Conservation (phyloP, 169 alveolate genomes). For the Cryptosporidium viatorum region DNA sequence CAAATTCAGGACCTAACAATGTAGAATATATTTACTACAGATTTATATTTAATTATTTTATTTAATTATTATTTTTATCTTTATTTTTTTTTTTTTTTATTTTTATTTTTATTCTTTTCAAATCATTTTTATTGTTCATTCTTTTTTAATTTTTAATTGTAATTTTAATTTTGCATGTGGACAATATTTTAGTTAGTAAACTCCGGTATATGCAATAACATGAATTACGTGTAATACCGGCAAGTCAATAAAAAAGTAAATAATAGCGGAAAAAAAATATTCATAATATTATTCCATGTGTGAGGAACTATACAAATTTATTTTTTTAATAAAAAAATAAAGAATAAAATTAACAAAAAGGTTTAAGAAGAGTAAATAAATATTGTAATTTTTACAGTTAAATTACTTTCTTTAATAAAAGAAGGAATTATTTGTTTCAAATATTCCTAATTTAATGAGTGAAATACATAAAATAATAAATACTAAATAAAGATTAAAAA, state of each 20-base stretch:
- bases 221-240: conserved; percentile 9
- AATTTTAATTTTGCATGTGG: conserved; percentile 1
- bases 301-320: not conserved
- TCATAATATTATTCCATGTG: not conserved
- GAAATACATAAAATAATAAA: not conserved
- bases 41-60: not conserved
- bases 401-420: too few species aligned
- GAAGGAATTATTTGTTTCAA: too few species aligned
- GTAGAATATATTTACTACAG: not conserved
- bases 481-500: too few species aligned
- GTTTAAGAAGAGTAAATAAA: too few species aligned
- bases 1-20: conserved; percentile 26
- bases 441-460: too few species aligned
- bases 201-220: not conserved
- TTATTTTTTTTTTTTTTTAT: not conserved
- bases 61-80: not conserved
- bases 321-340: too few species aligned
- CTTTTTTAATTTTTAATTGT: not conserved
- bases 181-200: conserved; percentile 1
- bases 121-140: not conserved
- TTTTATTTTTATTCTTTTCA: not conserved
- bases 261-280: not conserved
- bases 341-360: too few species aligned
- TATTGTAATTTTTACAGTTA: too few species aligned
- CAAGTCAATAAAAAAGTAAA: conserved; percentile 10